These are phyloP conservation scores for Tothia fuscella DNA, from an alignment of 2,329 filamentous ascomycete species.

Conservation along the genomic window DNA sequence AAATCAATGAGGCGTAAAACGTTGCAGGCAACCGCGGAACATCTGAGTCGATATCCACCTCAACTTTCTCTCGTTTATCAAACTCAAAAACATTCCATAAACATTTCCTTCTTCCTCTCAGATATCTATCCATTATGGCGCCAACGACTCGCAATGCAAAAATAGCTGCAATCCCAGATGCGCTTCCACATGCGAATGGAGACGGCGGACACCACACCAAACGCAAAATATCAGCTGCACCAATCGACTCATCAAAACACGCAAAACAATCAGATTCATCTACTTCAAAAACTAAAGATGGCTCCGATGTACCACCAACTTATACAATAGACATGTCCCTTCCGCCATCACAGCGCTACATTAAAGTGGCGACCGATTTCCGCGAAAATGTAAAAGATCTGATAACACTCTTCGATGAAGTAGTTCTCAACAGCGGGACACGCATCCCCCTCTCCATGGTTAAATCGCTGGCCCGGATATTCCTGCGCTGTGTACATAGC, in stretches of 20 bases:
- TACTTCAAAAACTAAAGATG: too few species aligned
- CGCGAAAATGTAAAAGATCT: constrained; percentile 32
- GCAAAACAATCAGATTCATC: too few species aligned
- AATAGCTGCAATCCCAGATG: background rate
- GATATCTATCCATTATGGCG: too few species aligned
- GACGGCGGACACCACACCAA: background rate
- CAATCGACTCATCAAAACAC: background rate
- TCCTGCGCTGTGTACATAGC: constrained; percentile 39
- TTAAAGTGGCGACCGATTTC: constrained; percentile 35
- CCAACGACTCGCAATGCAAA: background rate
- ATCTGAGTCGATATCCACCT: too few species aligned
- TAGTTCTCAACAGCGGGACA: constrained; percentile 26
- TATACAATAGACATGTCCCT: constrained; percentile 44
- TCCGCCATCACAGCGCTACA: constrained; percentile 41
- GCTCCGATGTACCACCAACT: constrained; percentile 18
- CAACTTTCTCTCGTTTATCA: too few species aligned
- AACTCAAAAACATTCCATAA: too few species aligned
- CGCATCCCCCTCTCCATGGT: constrained; percentile 12
- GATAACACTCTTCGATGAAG: constrained; percentile 37
- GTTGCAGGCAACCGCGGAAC: too few species aligned
- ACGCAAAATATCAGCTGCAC: background rate
- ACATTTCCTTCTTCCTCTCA: too few species aligned
- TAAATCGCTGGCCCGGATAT: constrained; percentile 29
- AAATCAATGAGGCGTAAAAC: too few species aligned
- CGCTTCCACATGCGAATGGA: background rate